Base-by-base conservation (phyloP, 2,329 filamentous ascomycete genomes). In the Neocucurbitaria cava region DNA sequence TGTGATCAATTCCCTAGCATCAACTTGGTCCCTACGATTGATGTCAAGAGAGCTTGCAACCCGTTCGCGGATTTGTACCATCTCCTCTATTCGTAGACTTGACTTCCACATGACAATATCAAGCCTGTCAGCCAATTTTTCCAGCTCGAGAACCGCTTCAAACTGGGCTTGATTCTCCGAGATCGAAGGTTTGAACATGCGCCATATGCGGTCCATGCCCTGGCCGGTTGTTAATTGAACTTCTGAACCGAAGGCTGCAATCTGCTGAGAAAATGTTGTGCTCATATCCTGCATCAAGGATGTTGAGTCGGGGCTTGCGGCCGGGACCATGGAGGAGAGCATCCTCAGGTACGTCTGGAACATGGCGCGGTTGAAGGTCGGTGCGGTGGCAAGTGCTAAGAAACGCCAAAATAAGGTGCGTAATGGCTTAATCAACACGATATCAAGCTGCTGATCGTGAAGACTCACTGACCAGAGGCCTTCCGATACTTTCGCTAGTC, bases 181-280 rank as follows among this genome's bases (percentile, higher is more conserved):
- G 3, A 82, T 83, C 10, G 68, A 68, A 28, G 92, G 91, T 48
- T 89, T 85, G 67, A 96, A 85, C 1, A 80, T 68, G 38, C 85
- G 84, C 94, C 93, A 96, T 5, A 96, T 81, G 8, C 79, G 73
- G 69, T 95, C 90, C 90, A 96, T 95, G 61, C 86, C 88, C 11
- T 92, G 78, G 0, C 92, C 92, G 2, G 89, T 92, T 0, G 81
- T 87, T 13, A 96, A 78, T 50, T 87, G 86, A 77, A 92, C 93
- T 1, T 86, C 87, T 15, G 85, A 82, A 21, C 85, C 82, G 68
- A 96, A 94, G 2, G 54, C 75, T 31, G 59, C 61, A 7, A 72
- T 46, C 41, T 73, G 66, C 46, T 68, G 68, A 3, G 59, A 64
- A 11, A 71, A 46, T 20, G 50, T 41, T 65, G 62, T 45, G 54